Conservation (phyloP, 352 stramenopile species). For the Phytophthora tubulina region DNA sequence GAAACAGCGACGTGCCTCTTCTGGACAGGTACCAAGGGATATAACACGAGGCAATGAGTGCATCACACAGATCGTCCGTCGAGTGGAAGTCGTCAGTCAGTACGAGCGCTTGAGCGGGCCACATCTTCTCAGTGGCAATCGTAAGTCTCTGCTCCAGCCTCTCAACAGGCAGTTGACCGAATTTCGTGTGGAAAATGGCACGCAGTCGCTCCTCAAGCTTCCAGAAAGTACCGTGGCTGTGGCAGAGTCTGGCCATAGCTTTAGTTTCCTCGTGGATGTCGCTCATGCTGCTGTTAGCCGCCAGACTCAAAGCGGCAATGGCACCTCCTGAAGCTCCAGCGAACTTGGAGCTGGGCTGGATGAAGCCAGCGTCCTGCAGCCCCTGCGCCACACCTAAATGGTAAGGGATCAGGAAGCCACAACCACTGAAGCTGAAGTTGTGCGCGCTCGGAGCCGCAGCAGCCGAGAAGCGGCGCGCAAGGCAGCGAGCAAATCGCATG, state of each 20-base stretch:
- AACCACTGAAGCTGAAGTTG: slow-evolving; percentile 85
- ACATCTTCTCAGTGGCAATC: slow-evolving; percentile 78
- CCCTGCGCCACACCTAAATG: slow-evolving; percentile 76
- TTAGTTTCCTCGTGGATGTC: slow-evolving; percentile 75
- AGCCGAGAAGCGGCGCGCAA: slow-evolving; percentile 13
- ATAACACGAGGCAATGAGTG: slow-evolving; percentile 79
- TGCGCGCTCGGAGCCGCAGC: slow-evolving; percentile 19
- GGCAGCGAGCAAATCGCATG: slow-evolving; percentile 5
- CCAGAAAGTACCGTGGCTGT: slow-evolving; percentile 62
- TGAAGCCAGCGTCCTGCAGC: slow-evolving; percentile 59
- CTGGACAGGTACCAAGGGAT: slow-evolving; percentile 81
- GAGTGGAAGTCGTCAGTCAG: slow-evolving; percentile 70
- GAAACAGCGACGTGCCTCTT: slow-evolving; percentile 60
- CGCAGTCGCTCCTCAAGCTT: slow-evolving; percentile 75
- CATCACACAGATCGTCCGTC: slow-evolving; percentile 65
- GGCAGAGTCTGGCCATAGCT: slow-evolving; percentile 62
- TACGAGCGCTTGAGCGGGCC: slow-evolving; percentile 62
- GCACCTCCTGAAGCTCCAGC: slow-evolving; percentile 79
- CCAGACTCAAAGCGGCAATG: slow-evolving; percentile 72
- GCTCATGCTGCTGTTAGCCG: slow-evolving; percentile 56
- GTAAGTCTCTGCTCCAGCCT: slow-evolving; percentile 60
- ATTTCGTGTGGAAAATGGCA: slow-evolving; percentile 60
- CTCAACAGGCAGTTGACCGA: slow-evolving; percentile 54
- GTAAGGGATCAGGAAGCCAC: slow-evolving; percentile 84
- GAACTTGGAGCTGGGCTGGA: slow-evolving; percentile 63